These are phyloP conservation scores for Psilocybe sp. DNA, from an alignment of 768 basidiomycete species.

Conservation along the genomic window DNA sequence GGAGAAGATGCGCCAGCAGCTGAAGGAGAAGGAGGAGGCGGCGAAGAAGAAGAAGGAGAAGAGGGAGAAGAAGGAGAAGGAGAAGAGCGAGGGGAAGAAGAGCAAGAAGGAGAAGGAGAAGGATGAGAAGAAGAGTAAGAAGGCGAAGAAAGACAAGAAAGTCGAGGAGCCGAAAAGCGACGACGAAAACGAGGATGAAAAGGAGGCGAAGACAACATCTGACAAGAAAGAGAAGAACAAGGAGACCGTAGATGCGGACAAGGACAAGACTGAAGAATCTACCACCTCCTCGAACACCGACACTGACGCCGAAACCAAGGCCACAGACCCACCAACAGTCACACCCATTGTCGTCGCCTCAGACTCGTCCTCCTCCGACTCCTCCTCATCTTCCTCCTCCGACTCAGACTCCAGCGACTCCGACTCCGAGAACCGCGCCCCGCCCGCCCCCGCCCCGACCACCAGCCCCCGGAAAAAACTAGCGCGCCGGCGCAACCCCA, in stretches of 20 bases:
- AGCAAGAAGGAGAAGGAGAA: constrained; percentile 23
- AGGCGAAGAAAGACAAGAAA: constrained; percentile 22
- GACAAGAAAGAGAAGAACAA: not conserved
- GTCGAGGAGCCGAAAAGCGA: constrained; percentile 39
- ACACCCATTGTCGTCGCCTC: too few relatives aligned
- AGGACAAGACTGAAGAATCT: not conserved
- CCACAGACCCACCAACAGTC: too few relatives aligned
- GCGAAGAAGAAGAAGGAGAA: constrained; percentile 29
- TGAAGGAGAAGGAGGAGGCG: constrained; percentile 43
- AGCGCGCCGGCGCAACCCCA: too few relatives aligned
- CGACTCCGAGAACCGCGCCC: not conserved
- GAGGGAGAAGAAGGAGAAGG: constrained; percentile 26
- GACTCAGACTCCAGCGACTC: not conserved
- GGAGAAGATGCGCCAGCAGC: constrained; percentile 37
- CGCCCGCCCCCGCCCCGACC: not conserved
- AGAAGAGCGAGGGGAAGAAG: constrained; percentile 26
- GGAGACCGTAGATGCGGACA: not conserved
- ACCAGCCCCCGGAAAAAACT: too few relatives aligned
- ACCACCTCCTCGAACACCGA: too few relatives aligned
- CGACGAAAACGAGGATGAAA: constrained; percentile 26
- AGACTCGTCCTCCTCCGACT: not conserved
- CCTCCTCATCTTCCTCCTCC: not conserved
- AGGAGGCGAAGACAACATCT: not conserved
- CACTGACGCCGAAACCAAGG: too few relatives aligned
- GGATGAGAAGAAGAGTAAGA: constrained; percentile 20